Base-by-base conservation (phyloP, 2,329 filamentous ascomycete species). In the Cryphonectria japonica region DNA sequence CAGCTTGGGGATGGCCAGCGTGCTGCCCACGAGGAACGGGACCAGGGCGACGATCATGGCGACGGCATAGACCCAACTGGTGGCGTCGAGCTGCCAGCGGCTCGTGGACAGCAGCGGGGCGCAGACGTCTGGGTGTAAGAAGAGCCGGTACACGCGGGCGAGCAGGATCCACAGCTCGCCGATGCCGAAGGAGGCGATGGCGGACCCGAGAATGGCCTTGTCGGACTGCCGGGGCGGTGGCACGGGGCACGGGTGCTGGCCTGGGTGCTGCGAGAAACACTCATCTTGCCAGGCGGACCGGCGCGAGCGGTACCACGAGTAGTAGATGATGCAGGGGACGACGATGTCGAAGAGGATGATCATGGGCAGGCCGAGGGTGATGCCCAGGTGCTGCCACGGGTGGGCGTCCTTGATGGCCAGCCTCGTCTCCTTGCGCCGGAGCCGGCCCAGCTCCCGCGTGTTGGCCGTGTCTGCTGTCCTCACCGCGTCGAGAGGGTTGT, bases 191-290 rank as follows among this genome's bases (percentile, higher is more conserved):
- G 79, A 83, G 54, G 85, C 93, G 57, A 79, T 93, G 69, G 88
- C 88, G 1, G 88, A 91, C 70, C 83, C 95, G 78, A 93, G 92
- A 84, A 93, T 71, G 63, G 68, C 66, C 29, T 57, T 63, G 66
- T 72, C 54, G 63, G 69, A 72, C 39, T 63, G 41, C 14, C 26
- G 71, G 54, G 11, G 66, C 29, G n/a, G 26, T 62, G 29, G 37
- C 37, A 63, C 32, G 3, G 71, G 69, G 26, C 69, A 70, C 6
- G 68, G 67, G 65, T 37, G 43, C 41, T 54, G 66, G 54, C 34
- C 62, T 34, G 34, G 60, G 14, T 22, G 1, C 50, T 32, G 54
- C 4, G 41, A 13, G 54, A 1, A 9, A 34, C 69, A 67, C n/a
- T 52, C 41, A 4, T 29, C 11, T 29, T 16, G 14, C 64, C 63